Percentiles rank a stretch among this genome's conserved stretches.
Evolutionary conservation across 345 rosid species (phyloP).

Genomic region (Salix exigua): DNA sequence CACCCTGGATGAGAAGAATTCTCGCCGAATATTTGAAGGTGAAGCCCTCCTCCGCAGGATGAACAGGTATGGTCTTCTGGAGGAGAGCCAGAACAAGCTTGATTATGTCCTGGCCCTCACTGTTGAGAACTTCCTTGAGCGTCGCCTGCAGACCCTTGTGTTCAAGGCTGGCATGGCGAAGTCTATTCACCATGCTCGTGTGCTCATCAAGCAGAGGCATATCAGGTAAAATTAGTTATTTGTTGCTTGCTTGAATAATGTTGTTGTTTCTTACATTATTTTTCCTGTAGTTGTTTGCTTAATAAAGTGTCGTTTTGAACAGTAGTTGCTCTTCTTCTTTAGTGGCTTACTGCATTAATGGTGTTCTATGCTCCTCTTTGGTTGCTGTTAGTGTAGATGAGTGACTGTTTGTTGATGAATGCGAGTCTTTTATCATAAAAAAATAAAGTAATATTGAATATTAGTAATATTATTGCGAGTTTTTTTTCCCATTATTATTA

Average conservation of each 20-base stretch:
- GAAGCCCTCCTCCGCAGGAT: conserved; percentile 25
- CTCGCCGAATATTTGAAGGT: conserved; percentile 23
- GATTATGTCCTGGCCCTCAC: conserved; percentile 26
- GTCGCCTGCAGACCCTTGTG: conserved; percentile 23
- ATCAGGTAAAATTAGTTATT: conserved; percentile 5
- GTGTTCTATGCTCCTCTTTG: background rate
- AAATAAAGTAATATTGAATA: too few relatives aligned
- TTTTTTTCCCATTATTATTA: too few relatives aligned
- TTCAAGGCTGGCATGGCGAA: conserved; percentile 26
- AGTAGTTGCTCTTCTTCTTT: background rate
- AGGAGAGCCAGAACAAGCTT: conserved; percentile 26
- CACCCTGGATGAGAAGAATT: conserved; percentile 26
- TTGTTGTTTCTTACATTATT: background rate
- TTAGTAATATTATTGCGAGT: too few relatives aligned
- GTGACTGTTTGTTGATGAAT: background rate
- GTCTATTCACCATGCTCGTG: conserved; percentile 24
- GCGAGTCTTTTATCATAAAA: background rate
- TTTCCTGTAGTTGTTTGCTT: background rate
- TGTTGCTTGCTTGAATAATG: background rate
- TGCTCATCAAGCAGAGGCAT: conserved; percentile 26
- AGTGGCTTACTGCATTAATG: background rate
- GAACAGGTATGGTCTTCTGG: conserved; percentile 22
- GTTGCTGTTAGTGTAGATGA: background rate
- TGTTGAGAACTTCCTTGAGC: conserved; percentile 25
- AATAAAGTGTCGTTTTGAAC: background rate